Evolutionary conservation across 495 filamentous ascomycete species (phyloP), one percentile per base, ranked within the genome.

Genomic region (Aspergillus asperescens): DNA sequence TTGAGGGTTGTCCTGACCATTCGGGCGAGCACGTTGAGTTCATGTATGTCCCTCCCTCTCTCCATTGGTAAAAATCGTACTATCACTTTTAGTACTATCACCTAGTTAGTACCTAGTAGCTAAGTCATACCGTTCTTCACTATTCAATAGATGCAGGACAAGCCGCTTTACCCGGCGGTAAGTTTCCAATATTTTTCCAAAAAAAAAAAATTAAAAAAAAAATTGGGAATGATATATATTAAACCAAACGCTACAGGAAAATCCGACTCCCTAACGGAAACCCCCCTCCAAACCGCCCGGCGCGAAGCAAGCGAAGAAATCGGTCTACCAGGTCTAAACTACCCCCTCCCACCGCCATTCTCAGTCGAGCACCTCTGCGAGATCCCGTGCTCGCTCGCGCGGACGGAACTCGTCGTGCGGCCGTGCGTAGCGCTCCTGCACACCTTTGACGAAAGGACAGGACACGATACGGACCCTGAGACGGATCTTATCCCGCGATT

Each of bases 271-370:
- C 50, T 71, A 4, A 20, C 61, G 15, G 81, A 81, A 61, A 75
- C 74, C 2, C 64, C 77, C 65, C 83, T 86, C 65, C 76, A 88
- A 63, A 93, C 89, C 40, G 88, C 90, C 19, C 83, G 90, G 16
- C 81, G 90, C 62, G 90, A 96, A 77, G 90, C 90, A 10, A 83
- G 76, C 62, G 90, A 96, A 62, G 90, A 96, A 69, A 95, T 96
- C 63, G 90, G 90, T 1, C 81, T 96, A 0, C 86, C 90, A 7
- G 74, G 80, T 45, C 78, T 82, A 57, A 73, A 81, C 59, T 59
- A 69, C 35, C 73, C 77, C 48, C 72, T 93, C 10, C 87, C 86
- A 0, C 56, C 67, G 0, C 86, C 86, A 4, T 95, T 93, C 70
- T 62, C 74, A 43, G 83, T 95, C 58, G 89, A 95, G 66, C 87